A percentile compares a stretch with the other conserved stretches of the same genome.
phyloP scores from a whole-genome alignment of 352 stramenopile genomes.

The Globisporangium heterothallicum region DNA sequence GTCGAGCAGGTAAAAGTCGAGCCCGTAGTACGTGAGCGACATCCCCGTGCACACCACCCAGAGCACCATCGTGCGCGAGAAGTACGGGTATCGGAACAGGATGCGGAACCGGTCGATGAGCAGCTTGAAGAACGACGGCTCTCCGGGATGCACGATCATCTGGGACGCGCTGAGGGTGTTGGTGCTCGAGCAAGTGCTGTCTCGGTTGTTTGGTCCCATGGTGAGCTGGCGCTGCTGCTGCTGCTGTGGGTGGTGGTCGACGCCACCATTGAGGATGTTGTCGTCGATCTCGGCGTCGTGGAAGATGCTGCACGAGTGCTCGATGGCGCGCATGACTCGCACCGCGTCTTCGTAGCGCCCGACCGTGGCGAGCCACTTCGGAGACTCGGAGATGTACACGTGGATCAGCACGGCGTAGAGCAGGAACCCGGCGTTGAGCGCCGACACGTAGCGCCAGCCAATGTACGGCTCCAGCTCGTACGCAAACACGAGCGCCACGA shows the following conservation, averaged over 20 bases:
- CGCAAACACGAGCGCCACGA: conserved; percentile 8
- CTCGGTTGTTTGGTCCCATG: not conserved
- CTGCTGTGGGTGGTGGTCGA: no score
- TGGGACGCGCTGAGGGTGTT: not conserved
- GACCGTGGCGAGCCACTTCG: conserved; percentile 7
- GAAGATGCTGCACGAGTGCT: conserved; percentile 6
- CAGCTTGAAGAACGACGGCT: conserved; percentile 5
- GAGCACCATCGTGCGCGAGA: conserved; percentile 19
- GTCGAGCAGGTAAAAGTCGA: conserved; percentile 19
- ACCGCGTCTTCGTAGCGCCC: conserved; percentile 12
- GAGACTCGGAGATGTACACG: conserved; percentile 6
- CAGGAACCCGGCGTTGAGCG: not conserved
- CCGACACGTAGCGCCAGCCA: conserved; percentile 3
- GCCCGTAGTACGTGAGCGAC: conserved; percentile 18
- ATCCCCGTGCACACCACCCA: conserved; percentile 21
- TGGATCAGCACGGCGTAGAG: conserved; percentile 4
- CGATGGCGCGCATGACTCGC: conserved; percentile 2
- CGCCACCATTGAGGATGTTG: conserved; percentile 1
- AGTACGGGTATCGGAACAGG: conserved; percentile 18
- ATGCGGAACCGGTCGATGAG: conserved; percentile 12
- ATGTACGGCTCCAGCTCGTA: conserved; percentile 1
- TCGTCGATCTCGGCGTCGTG: not conserved
- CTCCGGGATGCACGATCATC: conserved; percentile 4
- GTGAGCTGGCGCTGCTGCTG: not conserved
- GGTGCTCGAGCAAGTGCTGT: not conserved